phyloP scores from a whole-genome alignment of 176 grass and related monocot species.

The Oryza meyeriana region DNA sequence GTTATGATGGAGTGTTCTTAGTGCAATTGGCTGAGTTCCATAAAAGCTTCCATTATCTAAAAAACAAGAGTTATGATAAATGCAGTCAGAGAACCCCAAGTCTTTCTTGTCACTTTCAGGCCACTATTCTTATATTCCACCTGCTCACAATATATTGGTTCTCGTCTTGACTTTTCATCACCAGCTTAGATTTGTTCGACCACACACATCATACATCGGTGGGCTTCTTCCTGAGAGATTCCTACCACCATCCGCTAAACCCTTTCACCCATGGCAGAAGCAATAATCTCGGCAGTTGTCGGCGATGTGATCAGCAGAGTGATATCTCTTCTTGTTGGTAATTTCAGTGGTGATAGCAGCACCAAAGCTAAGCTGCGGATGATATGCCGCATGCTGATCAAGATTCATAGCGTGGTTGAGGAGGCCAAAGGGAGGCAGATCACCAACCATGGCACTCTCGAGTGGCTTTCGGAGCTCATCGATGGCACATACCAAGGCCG shows the following conservation, averaged over 20 bases:
- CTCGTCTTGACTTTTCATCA: too few species aligned
- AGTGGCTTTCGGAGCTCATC: constrained; percentile 24
- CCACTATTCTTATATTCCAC: too few species aligned
- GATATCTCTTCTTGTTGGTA: not conserved
- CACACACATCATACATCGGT: not conserved
- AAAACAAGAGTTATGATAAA: too few species aligned
- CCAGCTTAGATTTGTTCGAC: too few species aligned
- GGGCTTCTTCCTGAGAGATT: not conserved
- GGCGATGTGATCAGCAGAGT: constrained; percentile 14
- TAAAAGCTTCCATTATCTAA: too few species aligned
- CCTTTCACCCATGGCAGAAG: not conserved
- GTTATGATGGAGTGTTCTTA: too few species aligned
- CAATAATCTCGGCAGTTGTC: not conserved
- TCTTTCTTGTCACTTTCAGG: too few species aligned
- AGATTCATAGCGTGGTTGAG: constrained; percentile 26
- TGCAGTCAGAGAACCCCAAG: too few species aligned
- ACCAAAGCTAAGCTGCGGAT: constrained; percentile 1
- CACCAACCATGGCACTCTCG: constrained; percentile 9
- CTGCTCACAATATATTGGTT: too few species aligned
- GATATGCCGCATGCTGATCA: constrained; percentile 9
- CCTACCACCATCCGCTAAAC: not conserved
- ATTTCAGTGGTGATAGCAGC: not conserved
- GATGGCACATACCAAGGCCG: not conserved
- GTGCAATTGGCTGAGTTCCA: too few species aligned
- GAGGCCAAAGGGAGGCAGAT: constrained; percentile 32